Evolutionary conservation across 805 yeast species (phyloP).

Genomic region (Starmera pachycereana): DNA sequence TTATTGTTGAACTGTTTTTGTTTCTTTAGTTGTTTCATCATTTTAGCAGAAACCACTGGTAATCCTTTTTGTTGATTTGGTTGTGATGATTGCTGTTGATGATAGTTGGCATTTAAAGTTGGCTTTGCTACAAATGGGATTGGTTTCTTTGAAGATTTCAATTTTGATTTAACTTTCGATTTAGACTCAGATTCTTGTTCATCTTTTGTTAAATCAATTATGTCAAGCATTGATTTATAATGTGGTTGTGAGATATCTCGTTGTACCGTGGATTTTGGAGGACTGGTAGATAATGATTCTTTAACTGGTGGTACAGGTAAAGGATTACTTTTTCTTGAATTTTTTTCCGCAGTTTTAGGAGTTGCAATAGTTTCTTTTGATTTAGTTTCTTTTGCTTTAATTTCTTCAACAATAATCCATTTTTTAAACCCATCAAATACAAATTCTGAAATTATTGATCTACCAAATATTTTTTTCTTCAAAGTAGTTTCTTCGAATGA

Average conservation of each 20-base stretch:
- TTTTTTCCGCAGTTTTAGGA: too few species aligned
- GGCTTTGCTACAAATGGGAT: too few species aligned
- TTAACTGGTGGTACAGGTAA: not conserved
- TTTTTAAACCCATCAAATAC: conserved; percentile 67
- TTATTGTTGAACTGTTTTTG: too few species aligned
- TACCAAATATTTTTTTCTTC: conserved; percentile 64
- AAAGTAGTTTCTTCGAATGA: conserved; percentile 62
- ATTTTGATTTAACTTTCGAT: not conserved
- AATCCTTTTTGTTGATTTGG: not conserved
- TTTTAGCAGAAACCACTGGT: conserved; percentile 1
- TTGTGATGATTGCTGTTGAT: not conserved
- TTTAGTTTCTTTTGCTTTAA: conserved; percentile 58
- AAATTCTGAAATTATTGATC: conserved; percentile 74
- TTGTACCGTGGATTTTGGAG: conserved; percentile 11
- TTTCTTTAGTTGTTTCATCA: conserved; percentile 5
- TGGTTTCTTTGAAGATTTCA: too few species aligned
- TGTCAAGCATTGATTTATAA: conserved; percentile 13
- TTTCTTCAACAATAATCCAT: conserved; percentile 71
- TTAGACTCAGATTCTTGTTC: not conserved
- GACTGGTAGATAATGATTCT: not conserved
- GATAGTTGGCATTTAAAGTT: too few species aligned
- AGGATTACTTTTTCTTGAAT: too few species aligned
- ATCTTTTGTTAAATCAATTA: not conserved
- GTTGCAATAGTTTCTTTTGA: too few species aligned
- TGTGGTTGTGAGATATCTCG: conserved; percentile 12